These are phyloP conservation scores for Globisporangium sylvaticum DNA, from an alignment of 352 stramenopile species.

Conservation along the genomic window DNA sequence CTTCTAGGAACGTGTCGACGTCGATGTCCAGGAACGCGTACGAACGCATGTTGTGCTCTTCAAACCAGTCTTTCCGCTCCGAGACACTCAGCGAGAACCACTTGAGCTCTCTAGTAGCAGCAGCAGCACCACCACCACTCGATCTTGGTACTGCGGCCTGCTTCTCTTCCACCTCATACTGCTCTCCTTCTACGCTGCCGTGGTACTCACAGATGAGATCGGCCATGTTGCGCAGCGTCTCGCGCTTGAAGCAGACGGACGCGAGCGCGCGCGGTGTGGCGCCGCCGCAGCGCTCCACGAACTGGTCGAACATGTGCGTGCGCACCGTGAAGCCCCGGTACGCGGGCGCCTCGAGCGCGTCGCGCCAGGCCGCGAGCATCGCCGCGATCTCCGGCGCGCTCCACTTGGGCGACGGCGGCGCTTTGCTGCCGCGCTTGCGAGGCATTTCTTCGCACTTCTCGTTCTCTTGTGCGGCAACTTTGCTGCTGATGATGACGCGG, in stretches of 20 bases:
- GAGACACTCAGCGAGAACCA: slow-evolving; percentile 1
- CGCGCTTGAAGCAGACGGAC: slow-evolving; percentile 1
- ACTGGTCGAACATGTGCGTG: slow-evolving; percentile 7
- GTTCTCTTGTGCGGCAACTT: not conserved
- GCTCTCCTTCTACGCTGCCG: not conserved
- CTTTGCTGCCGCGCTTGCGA: not conserved
- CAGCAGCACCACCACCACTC: not conserved
- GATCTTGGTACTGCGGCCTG: not conserved
- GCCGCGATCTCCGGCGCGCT: not conserved
- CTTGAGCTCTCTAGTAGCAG: not conserved
- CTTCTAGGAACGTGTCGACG: not conserved
- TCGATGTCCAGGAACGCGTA: not conserved
- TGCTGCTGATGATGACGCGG: not conserved
- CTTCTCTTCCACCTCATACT: not conserved
- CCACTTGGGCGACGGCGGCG: not conserved
- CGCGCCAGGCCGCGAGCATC: slow-evolving; percentile 8
- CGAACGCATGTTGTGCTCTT: not conserved
- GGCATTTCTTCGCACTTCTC: not conserved
- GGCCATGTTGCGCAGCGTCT: slow-evolving; percentile 1
- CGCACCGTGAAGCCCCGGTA: not conserved
- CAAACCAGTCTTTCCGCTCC: not conserved
- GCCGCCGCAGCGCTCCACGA: slow-evolving; percentile 5
- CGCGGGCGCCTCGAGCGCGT: slow-evolving; percentile 3
- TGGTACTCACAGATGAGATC: slow-evolving; percentile 6
- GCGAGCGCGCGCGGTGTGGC: not conserved